Conservation (phyloP, 139 green algal species). For the Coelastrella sp. region DNA sequence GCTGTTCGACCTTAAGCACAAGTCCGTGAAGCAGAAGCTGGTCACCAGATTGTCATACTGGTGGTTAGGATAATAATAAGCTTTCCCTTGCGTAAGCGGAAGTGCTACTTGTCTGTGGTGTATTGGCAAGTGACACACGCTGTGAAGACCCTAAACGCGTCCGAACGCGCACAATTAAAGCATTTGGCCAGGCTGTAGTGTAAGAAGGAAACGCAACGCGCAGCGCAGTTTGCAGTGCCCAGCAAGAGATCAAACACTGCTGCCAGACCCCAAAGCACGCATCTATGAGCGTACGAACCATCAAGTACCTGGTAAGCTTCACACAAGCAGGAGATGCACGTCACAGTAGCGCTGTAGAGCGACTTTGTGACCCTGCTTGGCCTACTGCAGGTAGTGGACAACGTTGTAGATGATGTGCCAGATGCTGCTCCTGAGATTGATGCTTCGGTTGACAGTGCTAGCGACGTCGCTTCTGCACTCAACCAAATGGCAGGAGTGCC, state of each 20-base stretch:
- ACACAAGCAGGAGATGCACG: neutral
- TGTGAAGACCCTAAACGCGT: too few relatives aligned
- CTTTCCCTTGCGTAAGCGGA: too few relatives aligned
- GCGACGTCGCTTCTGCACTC: slow-evolving; percentile 20
- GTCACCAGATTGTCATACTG: too few relatives aligned
- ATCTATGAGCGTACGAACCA: neutral
- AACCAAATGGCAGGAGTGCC: neutral
- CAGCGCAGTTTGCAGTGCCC: neutral
- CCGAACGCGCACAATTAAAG: too few relatives aligned
- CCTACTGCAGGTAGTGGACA: neutral
- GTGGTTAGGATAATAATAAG: too few relatives aligned
- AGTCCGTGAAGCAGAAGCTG: too few relatives aligned
- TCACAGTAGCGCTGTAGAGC: neutral
- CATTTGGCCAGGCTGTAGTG: neutral
- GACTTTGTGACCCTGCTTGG: neutral
- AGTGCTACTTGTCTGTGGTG: too few relatives aligned
- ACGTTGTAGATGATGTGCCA: slow-evolving; percentile 24
- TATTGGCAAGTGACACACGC: too few relatives aligned
- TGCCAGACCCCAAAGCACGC: neutral
- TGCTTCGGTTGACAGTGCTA: neutral
- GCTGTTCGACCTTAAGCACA: too few relatives aligned
- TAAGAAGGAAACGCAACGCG: neutral
- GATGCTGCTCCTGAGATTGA: slow-evolving; percentile 43
- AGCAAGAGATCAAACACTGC: neutral
- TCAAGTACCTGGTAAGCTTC: slow-evolving; percentile 24